These are phyloP conservation scores for Posidonia oceanica DNA, from an alignment of 116 monocot species.

Conservation along the genomic window DNA sequence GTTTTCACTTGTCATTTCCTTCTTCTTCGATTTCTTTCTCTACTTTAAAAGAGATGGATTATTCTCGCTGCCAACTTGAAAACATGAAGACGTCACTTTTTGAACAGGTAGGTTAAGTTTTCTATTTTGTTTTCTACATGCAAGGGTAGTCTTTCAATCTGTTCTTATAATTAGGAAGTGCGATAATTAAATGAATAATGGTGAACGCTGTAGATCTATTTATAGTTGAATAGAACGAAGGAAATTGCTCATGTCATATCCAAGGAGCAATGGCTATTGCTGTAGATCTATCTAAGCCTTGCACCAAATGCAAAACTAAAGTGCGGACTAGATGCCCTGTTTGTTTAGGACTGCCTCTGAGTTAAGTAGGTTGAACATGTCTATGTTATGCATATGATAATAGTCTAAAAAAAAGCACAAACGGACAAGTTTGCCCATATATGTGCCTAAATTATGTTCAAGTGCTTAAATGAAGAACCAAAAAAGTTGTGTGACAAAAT, in stretches of 20 bases:
- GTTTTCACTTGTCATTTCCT: neutral
- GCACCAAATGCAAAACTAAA: constrained; percentile 7
- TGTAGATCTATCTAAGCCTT: constrained; percentile 9
- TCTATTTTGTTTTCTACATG: neutral
- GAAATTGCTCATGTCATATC: too few relatives aligned
- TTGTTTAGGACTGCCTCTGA: neutral
- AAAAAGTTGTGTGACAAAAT: too few relatives aligned
- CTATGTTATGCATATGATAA: too few relatives aligned
- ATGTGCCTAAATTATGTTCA: too few relatives aligned
- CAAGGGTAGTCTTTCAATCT: too few relatives aligned
- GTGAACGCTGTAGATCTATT: too few relatives aligned
- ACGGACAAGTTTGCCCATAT: too few relatives aligned
- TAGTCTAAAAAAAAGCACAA: too few relatives aligned
- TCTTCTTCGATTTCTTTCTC: neutral
- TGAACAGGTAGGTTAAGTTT: constrained; percentile 41
- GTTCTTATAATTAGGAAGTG: too few relatives aligned
- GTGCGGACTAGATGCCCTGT: constrained; percentile 1
- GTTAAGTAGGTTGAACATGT: neutral
- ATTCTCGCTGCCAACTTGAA: constrained; percentile 26
- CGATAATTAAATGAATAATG: too few relatives aligned
- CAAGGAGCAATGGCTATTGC: neutral
- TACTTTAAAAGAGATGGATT: neutral
- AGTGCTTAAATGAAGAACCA: too few relatives aligned
- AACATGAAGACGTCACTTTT: constrained; percentile 55
- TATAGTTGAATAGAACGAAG: too few relatives aligned